Percentiles rank a stretch among this genome's conserved stretches.
These are phyloP conservation scores for Alternaria arbusti DNA, from an alignment of 2,329 filamentous ascomycete genomes.

Conservation along the genomic window DNA sequence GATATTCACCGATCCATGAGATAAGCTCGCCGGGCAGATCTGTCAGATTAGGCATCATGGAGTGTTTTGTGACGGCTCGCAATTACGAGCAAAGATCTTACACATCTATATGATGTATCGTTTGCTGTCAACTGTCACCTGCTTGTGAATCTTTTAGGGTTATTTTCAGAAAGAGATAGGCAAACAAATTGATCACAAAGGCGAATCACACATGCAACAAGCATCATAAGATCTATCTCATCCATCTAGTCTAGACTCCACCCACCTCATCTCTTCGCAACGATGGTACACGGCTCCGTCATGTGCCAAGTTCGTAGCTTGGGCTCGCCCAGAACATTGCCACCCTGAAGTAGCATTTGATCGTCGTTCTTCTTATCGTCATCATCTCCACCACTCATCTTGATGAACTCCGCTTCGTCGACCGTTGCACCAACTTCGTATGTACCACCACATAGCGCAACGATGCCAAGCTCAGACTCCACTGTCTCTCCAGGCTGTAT, in stretches of 20 bases:
- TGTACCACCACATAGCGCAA: constrained; percentile 77
- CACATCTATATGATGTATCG: too few relatives aligned
- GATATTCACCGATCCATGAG: too few relatives aligned
- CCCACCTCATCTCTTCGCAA: constrained; percentile 36
- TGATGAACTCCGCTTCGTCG: constrained; percentile 73
- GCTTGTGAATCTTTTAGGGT: too few relatives aligned
- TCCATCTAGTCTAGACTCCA: background rate
- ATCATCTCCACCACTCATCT: constrained; percentile 18
- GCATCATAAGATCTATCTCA: background rate
- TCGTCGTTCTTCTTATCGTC: constrained; percentile 31
- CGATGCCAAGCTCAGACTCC: constrained; percentile 71
- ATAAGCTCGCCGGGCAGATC: too few relatives aligned
- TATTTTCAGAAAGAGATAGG: too few relatives aligned
- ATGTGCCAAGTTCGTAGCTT: constrained; percentile 54
- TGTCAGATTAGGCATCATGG: too few relatives aligned
- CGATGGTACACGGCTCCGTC: constrained; percentile 54
- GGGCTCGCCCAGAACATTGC: constrained; percentile 39
- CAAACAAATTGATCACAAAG: too few relatives aligned
- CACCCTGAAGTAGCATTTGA: constrained; percentile 33
- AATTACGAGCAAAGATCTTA: too few relatives aligned
- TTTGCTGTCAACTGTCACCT: too few relatives aligned
- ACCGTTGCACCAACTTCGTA: constrained; percentile 83
- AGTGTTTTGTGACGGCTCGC: too few relatives aligned
- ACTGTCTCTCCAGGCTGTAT: constrained; percentile 65
- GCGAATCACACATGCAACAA: too few relatives aligned